Percentiles rank a stretch among this genome's conserved stretches.
phyloP scores from a whole-genome alignment of 495 filamentous ascomycete species.

The Trichoderma erinaceum region DNA sequence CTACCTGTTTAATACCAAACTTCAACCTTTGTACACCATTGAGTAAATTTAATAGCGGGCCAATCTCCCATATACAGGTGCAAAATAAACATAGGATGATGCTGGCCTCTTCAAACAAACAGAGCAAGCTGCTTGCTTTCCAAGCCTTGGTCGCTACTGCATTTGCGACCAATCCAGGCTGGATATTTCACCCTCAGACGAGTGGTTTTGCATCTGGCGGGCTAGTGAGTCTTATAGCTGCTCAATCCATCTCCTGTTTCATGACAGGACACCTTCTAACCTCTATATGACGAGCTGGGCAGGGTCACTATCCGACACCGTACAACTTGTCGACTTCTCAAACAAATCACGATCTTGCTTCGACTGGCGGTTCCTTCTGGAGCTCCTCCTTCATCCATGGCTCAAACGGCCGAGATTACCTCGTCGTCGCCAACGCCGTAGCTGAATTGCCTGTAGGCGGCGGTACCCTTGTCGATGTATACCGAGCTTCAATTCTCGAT shows the following conservation, averaged over 20 bases:
- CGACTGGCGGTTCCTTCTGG: background rate
- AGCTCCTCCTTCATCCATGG: constrained; percentile 12
- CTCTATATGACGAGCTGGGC: background rate
- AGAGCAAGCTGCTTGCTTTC: background rate
- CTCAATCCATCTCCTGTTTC: no score
- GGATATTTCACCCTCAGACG: background rate
- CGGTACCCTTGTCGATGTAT: background rate
- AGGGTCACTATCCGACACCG: background rate
- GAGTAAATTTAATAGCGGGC: no score
- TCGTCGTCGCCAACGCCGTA: background rate
- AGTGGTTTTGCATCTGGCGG: background rate
- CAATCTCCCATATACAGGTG: no score
- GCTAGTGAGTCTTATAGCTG: background rate
- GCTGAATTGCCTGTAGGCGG: background rate
- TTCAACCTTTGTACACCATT: background rate
- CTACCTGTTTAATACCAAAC: background rate
- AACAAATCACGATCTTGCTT: background rate
- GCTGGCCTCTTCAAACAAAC: background rate
- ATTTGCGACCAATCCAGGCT: background rate
- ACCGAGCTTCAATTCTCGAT: constrained; percentile 11
- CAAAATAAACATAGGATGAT: background rate
- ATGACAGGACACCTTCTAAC: background rate
- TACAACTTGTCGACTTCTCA: background rate
- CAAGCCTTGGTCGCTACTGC: background rate
- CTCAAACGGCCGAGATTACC: constrained; percentile 7